phyloP scores from a whole-genome alignment of 345 rosid genomes.

The Anacardium occidentale region DNA sequence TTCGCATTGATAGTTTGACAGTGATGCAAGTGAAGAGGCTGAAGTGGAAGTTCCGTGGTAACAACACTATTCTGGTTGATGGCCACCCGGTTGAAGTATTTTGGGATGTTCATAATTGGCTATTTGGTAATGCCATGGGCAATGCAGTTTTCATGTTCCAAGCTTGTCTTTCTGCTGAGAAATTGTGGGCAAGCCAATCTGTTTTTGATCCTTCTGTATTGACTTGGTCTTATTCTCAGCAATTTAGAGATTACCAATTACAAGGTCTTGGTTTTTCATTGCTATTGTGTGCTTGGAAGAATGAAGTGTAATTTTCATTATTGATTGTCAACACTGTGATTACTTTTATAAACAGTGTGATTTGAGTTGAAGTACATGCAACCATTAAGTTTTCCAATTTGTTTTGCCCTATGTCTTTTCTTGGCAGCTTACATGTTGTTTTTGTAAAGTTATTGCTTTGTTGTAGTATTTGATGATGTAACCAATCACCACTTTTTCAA shows the following conservation, averaged over 20 bases:
- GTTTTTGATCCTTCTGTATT: conserved; percentile 43
- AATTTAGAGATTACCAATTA: conserved; percentile 46
- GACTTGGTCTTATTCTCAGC: conserved; percentile 48
- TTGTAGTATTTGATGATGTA: conserved; percentile 5
- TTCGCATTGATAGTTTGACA: conserved; percentile 72
- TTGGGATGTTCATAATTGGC: conserved; percentile 96
- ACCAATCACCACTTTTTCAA: conserved; percentile 5
- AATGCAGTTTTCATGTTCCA: conserved; percentile 94
- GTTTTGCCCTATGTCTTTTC: conserved; percentile 1
- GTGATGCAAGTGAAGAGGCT: conserved; percentile 80
- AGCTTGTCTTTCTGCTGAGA: conserved; percentile 50
- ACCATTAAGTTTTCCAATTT: conserved; percentile 17
- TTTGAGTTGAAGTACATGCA: conserved; percentile 28
- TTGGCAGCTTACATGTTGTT: too few relatives aligned
- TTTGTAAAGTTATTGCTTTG: too few relatives aligned
- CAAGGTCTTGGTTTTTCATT: conserved; percentile 73
- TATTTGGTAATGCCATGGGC: conserved; percentile 70
- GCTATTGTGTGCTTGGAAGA: conserved; percentile 67
- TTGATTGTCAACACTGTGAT: conserved; percentile 21
- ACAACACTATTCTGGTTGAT: conserved; percentile 77
- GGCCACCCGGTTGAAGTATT: conserved; percentile 78
- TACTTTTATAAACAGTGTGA: conserved; percentile 22
- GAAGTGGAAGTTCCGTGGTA: conserved; percentile 94
- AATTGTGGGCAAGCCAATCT: conserved; percentile 39
- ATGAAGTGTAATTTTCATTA: conserved; percentile 29